Evolutionary conservation across 441 rosid genomes (phyloP).

Genomic region (Arabidopsis hybrid): DNA sequence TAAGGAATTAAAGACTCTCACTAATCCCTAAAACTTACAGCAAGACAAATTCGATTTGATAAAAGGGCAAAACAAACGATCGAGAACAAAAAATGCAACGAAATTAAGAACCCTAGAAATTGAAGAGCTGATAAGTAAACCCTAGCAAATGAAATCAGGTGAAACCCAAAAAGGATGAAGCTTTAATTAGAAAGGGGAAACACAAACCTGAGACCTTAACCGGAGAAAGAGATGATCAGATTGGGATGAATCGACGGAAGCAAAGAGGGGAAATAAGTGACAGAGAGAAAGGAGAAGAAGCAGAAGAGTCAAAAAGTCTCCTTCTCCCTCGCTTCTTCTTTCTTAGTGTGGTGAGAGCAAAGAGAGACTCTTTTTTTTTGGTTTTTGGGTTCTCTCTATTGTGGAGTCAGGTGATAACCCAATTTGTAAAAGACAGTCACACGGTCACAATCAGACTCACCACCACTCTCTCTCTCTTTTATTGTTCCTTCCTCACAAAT

Average conservation of each 20-base stretch:
- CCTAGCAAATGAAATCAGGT: slow-evolving; percentile 19
- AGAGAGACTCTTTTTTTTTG: background rate
- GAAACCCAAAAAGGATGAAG: background rate
- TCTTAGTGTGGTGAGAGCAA: slow-evolving; percentile 30
- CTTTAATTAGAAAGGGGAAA: slow-evolving; percentile 8
- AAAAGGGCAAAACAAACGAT: slow-evolving; percentile 15
- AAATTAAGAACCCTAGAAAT: slow-evolving; percentile 22
- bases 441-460: slow-evolving; percentile 9
- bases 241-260: slow-evolving; percentile 31
- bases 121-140: slow-evolving; percentile 35
- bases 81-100: slow-evolving; percentile 23
- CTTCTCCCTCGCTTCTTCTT: slow-evolving; percentile 38
- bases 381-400: background rate
- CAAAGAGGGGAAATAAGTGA: slow-evolving; percentile 14
- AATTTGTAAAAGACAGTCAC: slow-evolving; percentile 15
- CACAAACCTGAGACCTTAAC: slow-evolving; percentile 37
- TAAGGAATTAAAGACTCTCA: slow-evolving; percentile 15
- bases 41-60: slow-evolving; percentile 22
- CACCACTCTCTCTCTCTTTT: background rate
- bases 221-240: slow-evolving; percentile 20
- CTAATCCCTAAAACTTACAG: slow-evolving; percentile 3
- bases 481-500: background rate
- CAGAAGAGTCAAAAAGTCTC: slow-evolving; percentile 45
- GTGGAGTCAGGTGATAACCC: slow-evolving; percentile 32
- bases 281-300: slow-evolving; percentile 38